Conservation (phyloP, 768 basidiomycete genomes). For the Mycena albidolilacea region DNA sequence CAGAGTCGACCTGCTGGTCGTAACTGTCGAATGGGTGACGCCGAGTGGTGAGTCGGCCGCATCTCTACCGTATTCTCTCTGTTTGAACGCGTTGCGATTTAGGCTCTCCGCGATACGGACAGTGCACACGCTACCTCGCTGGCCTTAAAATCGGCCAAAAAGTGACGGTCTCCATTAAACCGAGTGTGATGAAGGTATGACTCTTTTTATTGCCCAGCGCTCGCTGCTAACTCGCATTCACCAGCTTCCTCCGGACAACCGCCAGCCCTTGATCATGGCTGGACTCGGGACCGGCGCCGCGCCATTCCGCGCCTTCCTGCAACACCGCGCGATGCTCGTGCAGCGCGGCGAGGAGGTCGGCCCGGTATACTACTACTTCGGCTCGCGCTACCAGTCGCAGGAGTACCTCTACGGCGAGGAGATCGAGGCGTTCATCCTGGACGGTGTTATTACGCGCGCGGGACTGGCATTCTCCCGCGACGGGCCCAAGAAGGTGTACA, state of each 20-base stretch:
- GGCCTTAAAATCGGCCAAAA: slow-evolving; percentile 88
- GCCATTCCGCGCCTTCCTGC: slow-evolving; percentile 99
- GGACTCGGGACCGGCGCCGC: slow-evolving; percentile 98
- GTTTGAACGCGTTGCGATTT: slow-evolving; percentile 12
- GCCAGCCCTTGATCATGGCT: slow-evolving; percentile 97
- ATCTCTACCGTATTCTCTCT: not conserved
- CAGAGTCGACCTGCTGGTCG: slow-evolving; percentile 94
- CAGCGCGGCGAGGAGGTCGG: slow-evolving; percentile 86
- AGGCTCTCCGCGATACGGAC: slow-evolving; percentile 89
- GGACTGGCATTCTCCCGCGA: slow-evolving; percentile 98
- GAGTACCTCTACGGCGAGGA: slow-evolving; percentile 98
- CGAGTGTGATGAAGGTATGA: slow-evolving; percentile 97
- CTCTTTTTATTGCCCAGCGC: not conserved
- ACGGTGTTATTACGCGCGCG: slow-evolving; percentile 88
- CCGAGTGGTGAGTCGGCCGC: slow-evolving; percentile 75
- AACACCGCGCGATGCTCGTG: slow-evolving; percentile 90
- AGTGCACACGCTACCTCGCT: slow-evolving; percentile 96
- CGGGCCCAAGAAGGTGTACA: slow-evolving; percentile 93
- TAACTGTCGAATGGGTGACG: slow-evolving; percentile 95
- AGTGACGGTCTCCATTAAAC: slow-evolving; percentile 98
- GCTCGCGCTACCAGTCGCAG: slow-evolving; percentile 93
- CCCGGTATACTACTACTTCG: slow-evolving; percentile 98
- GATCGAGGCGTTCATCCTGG: slow-evolving; percentile 93
- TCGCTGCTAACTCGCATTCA: slow-evolving; percentile 33
- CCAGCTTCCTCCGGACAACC: slow-evolving; percentile 86